A percentile compares a stretch with the other conserved stretches of the same genome.
Evolutionary conservation across 768 basidiomycete species (phyloP).

Genomic region (Suillus luteus): DNA sequence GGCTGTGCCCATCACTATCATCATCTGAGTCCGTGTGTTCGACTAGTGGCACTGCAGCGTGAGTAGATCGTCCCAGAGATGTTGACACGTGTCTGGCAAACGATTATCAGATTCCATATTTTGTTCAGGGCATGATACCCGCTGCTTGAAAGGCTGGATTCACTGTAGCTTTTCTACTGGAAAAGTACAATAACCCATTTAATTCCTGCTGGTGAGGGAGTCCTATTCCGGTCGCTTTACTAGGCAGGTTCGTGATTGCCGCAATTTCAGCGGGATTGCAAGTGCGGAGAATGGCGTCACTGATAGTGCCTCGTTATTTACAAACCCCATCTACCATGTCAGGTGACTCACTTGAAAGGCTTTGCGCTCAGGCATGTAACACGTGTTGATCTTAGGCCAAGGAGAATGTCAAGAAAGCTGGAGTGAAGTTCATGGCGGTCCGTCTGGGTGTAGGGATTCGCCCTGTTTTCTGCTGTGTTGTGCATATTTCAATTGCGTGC

Average conservation of each 20-base stretch:
- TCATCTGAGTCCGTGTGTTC: conserved; percentile 10
- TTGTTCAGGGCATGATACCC: conserved; percentile 14
- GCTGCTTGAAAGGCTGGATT: conserved; percentile 29
- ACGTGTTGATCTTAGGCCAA: not conserved
- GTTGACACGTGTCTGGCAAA: not conserved
- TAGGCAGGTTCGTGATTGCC: not conserved
- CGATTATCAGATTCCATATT: conserved; percentile 14
- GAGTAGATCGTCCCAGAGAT: not conserved
- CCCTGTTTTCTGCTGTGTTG: not conserved
- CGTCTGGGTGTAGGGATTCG: not conserved
- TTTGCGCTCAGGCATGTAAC: not conserved
- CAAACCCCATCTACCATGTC: not conserved
- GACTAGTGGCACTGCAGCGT: conserved; percentile 12
- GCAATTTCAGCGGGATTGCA: too few species aligned
- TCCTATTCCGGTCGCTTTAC: not conserved
- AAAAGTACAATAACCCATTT: not conserved
- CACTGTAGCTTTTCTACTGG: conserved; percentile 10
- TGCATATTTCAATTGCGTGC: not conserved
- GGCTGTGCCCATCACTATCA: conserved; percentile 26
- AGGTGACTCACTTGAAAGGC: not conserved
- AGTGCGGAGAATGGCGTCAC: not conserved
- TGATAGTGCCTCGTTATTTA: not conserved
- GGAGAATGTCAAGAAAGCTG: not conserved
- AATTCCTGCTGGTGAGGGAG: too few species aligned
- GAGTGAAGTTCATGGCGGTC: not conserved